Base-by-base conservation (phyloP, 306 rosid genomes). In the Medicago ruthenica region DNA sequence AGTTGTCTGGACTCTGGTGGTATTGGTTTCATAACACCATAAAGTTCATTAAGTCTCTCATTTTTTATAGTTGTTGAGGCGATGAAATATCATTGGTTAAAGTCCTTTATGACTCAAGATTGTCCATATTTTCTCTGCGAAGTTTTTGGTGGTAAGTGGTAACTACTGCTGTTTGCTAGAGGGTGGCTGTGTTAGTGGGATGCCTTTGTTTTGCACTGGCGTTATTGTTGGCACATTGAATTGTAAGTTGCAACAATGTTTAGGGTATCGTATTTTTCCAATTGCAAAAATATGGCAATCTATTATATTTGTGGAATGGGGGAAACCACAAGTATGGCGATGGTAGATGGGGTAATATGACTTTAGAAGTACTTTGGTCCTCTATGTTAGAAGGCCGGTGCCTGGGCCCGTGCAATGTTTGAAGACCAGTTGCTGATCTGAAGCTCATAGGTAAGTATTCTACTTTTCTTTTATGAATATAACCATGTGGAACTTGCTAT, bases 391-490 rank as follows among this genome's bases (percentile, higher is more conserved):
- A 79, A 76, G 76, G 77, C 51, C 81, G 40, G 31, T 34, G 37
- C 37, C 31, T 27, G 68, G 58, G 79, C 40, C 77, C 59, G 83
- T 83, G 2, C 68, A 71, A 21, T 48, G 76, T 78, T 72, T 67
- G 80, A 81, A 83, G 81, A 85, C 69, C 74, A 59, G 83, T 86
- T 79, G 84, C 87, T 59, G 76, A 75, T 83, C 79, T 72, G 86
- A 76, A 75, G 76, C 81, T 71, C 79, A 80, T 84, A 85, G 94
- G 96, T 92, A 92, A 90, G 96, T 87, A 84, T 83, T 79, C 85
- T 78, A 75, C 85, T 86, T 68, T 50, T 76, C 81, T 70, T 83
- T 74, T 79, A 80, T 81, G 74, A 83, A 83, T 81, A 55, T 84
- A 70, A 76, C 83, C 70, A 62, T 83, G 44, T 87, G 71, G 80